A percentile compares a stretch with the other conserved stretches of the same genome.
Evolutionary conservation across 208 protist species (phyloP).

Genomic region (Lotmaria passim): DNA sequence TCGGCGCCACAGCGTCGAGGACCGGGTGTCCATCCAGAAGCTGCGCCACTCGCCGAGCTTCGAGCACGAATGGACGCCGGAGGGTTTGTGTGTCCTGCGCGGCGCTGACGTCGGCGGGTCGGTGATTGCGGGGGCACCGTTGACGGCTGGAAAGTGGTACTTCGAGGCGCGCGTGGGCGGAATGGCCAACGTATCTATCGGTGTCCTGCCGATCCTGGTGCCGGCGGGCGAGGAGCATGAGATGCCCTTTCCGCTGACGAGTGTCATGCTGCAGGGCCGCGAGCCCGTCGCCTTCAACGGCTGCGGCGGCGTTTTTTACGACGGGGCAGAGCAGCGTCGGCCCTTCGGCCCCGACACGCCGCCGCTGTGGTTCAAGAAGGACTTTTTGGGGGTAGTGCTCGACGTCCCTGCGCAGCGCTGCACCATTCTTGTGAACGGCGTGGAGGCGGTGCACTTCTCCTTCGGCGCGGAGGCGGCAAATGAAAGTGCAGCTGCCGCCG

Average conservation of each 20-base stretch:
- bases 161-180: slow-evolving; percentile 84
- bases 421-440: slow-evolving; percentile 78
- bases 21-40: slow-evolving; percentile 74
- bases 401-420: slow-evolving; percentile 64
- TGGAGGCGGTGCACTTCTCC: slow-evolving; percentile 43
- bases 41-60: slow-evolving; percentile 56
- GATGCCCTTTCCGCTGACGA: slow-evolving; percentile 24
- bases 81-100: slow-evolving; percentile 70
- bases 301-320: slow-evolving; percentile 52
- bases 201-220: slow-evolving; percentile 55
- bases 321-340: slow-evolving; percentile 19
- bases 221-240: slow-evolving; percentile 13
- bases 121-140: slow-evolving; percentile 60
- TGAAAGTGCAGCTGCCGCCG: slow-evolving; percentile 25
- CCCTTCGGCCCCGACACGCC: slow-evolving; percentile 16
- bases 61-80: slow-evolving; percentile 71
- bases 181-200: slow-evolving; percentile 70
- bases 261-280: slow-evolving; percentile 21
- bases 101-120: slow-evolving; percentile 48
- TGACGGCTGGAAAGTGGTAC: slow-evolving; percentile 84
- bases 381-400: slow-evolving; percentile 85
- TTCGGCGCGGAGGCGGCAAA: slow-evolving; percentile 48
- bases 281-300: slow-evolving; percentile 82
- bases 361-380: slow-evolving; percentile 65
- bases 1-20: slow-evolving; percentile 46